Evolutionary conservation across 2,329 filamentous ascomycete species (phyloP), one percentile per base, ranked within the genome.

Genomic region (Alternaria sp.): DNA sequence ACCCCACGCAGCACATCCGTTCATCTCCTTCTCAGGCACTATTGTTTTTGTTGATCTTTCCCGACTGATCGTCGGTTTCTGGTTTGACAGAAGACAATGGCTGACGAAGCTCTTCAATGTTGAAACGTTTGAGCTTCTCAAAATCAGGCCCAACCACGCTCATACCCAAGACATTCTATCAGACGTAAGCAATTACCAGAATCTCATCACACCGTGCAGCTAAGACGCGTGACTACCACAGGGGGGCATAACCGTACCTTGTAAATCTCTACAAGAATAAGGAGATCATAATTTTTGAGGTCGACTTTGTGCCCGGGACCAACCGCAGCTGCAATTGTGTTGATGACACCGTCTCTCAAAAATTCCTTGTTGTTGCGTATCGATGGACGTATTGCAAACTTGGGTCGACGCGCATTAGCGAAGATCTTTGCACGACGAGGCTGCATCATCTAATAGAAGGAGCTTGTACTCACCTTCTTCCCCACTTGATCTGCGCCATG

Each of bases 351-450:
- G 64, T 89, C 86, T 59, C 91, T 86, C 67, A 86, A 89, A 62
- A 94, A 83, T 4, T 84, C 83, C 67, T 83, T 89, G 78, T 94
- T 89, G 71, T 91, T 92, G 56, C 92, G 88, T 62, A 92, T 87
- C 14, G 87, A 90, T n/a, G 90, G 87, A 44, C 92, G 88, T 67
- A 96, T 94, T n/a, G 91, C 92, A 78, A 93, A 95, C 91, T 94
- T 62, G 28, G 8, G 42, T 46, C 28, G 53, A 55, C 26, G 51
- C 38, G 34, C 30, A 43, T 76, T 66, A 76, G 72, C 59, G 49
- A 62, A 34, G 48, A 54, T 54, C 57, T 49, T 56, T 52, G 55
- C 52, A 61, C 44, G 54, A 44, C 51, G 12, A 57, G 38, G 51
- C 39, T 51, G 57, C 53, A 51, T 61, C 39, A 57, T 57, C 55